phyloP scores from a whole-genome alignment of 2,329 filamentous ascomycete genomes.

The Ascochyta rabiei region DNA sequence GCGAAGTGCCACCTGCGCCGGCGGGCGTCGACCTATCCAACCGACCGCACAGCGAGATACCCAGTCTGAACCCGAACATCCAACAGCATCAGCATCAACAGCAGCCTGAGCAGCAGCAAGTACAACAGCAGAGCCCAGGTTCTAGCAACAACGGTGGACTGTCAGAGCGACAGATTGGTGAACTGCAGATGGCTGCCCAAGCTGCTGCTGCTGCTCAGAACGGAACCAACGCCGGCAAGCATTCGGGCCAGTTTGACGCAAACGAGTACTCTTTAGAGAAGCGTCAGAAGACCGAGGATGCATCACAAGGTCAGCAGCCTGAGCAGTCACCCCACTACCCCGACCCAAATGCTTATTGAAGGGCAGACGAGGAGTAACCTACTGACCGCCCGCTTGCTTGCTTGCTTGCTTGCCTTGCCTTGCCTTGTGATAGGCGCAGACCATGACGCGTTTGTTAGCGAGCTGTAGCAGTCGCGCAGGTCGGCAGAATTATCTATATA shows the following conservation, averaged over 20 bases:
- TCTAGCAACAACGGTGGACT: conserved; percentile 41
- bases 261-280: conserved; percentile 42
- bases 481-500: conserved; percentile 16
- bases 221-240: conserved; percentile 41
- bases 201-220: conserved; percentile 44
- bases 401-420: no score
- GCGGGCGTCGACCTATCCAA: conserved; percentile 73
- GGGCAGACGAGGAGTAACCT: conserved; percentile 31
- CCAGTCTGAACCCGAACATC: conserved; percentile 27
- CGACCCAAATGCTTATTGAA: conserved; percentile 40
- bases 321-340: conserved; percentile 28
- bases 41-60: conserved; percentile 53
- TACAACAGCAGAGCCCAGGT: conserved; percentile 28
- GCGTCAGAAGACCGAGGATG: conserved; percentile 43
- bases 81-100: conserved; percentile 29
- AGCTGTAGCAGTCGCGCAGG: conserved; percentile 26
- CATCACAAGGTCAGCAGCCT: conserved; percentile 42
- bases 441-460: conserved; percentile 28
- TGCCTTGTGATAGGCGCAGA: conserved; percentile 29
- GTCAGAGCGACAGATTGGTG: conserved; percentile 47
- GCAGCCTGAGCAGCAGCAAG: conserved; percentile 30
- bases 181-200: conserved; percentile 48
- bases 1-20: conserved; percentile 84
- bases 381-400: conserved; percentile 34
- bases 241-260: conserved; percentile 41